Evolutionary conservation across 2,329 filamentous ascomycete genomes (phyloP).

Genomic region (Aspergillus unguis): DNA sequence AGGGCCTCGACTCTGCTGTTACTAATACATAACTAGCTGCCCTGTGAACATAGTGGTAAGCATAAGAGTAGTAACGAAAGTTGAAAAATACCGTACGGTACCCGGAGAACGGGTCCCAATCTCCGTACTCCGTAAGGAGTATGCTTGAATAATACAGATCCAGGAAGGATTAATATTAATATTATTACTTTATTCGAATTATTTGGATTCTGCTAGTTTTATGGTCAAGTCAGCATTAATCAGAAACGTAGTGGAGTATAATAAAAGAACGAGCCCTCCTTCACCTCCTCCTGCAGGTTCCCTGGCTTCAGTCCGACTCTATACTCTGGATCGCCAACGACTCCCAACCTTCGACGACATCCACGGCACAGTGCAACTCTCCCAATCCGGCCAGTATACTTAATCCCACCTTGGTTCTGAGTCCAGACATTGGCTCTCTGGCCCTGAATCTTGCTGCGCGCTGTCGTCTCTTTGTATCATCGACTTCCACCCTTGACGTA

Average conservation of each 20-base stretch:
- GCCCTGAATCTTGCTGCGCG: background rate
- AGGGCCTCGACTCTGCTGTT: too few relatives aligned
- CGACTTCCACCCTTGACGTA: conserved; percentile 14
- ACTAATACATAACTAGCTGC: too few relatives aligned
- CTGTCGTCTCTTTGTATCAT: conserved; percentile 17
- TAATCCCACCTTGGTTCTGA: conserved; percentile 5
- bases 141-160: conserved; percentile 3
- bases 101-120: conserved; percentile 11
- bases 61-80: background rate
- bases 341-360: background rate
- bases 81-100: background rate
- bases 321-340: conserved; percentile 6
- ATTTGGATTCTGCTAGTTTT: conserved; percentile 6
- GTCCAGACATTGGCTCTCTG: background rate
- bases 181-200: conserved; percentile 9
- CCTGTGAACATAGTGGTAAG: too few relatives aligned
- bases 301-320: conserved; percentile 9
- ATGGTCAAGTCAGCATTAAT: conserved; percentile 11
- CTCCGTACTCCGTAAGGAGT: conserved; percentile 6
- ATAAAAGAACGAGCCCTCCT: conserved; percentile 6
- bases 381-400: conserved; percentile 11
- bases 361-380: conserved; percentile 10
- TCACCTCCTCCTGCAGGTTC: conserved; percentile 5
- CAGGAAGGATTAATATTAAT: background rate
- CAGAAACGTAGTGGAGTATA: conserved; percentile 5